Base-by-base conservation (phyloP, 164 flowering plant genomes). In the Stephania yunnanensis region DNA sequence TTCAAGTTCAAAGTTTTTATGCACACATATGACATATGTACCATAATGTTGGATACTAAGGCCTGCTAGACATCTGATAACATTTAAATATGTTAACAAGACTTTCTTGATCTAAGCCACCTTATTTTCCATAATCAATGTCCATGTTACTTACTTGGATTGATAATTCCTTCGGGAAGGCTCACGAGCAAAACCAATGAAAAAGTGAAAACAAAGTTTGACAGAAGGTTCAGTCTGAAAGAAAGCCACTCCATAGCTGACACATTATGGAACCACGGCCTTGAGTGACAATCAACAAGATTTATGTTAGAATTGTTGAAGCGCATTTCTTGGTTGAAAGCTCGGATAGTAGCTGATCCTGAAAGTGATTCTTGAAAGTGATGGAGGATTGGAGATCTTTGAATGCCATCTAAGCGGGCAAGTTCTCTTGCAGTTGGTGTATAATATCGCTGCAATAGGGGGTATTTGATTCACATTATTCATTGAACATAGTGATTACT, bases 171-270 rank as follows among this genome's bases (percentile, higher is more conserved):
- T 84, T 92, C 92, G 20, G 98, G 98, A 22, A 94, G 97, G 77
- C 91, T 85, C 69, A 94, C 92, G 17, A 94, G 95, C 83, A 90
- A 79, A 76, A 90, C 85, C 80, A 94, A 78, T 9, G 97, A 90
- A 84, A 89, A 92, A 46, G 90, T 96, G 76, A 94, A 94, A 7
- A 94, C 95, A 77, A 94, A 87, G 76, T 94, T 92, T 66, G 97
- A 90, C 61, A 94, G 77, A 61, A 91, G 70, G 79, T 92, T 94
- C 45, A 92, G 81, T 80, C 98, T 87, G 81, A 92, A 90, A 53
- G 91, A 92, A 67, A 94, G 92, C 98, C 98, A 94, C 80, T 94
- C 98, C 95, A 92, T 90, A 67, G 98, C 93, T 12, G 98, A 75
- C n/a, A 89, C 86, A 80, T 87, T 92, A 72, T 94, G 96, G 80